phyloP scores from a whole-genome alignment of 345 rosid species.

The Hirschfeldia incana region DNA sequence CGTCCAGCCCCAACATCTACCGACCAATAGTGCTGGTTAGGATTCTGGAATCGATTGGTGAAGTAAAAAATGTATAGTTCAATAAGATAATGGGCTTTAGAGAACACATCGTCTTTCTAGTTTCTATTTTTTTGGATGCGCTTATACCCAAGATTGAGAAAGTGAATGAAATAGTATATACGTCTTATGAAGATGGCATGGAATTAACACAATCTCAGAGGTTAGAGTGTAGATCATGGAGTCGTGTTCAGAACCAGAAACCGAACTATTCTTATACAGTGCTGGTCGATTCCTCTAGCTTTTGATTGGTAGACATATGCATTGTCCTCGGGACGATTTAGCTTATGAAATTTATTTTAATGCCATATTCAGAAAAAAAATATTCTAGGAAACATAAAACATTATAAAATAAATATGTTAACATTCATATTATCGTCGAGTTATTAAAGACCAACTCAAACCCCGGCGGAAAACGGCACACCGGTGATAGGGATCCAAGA shows the following conservation, averaged over 20 bases:
- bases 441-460: slow-evolving; percentile 30
- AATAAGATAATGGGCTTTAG: neutral
- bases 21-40: neutral
- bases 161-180: slow-evolving; percentile 60
- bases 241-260: slow-evolving; percentile 19
- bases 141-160: slow-evolving; percentile 30
- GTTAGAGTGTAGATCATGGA: slow-evolving; percentile 52
- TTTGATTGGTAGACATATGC: slow-evolving; percentile 38
- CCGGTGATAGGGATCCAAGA: slow-evolving; percentile 62
- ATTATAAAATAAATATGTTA: neutral
- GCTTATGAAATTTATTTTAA: neutral
- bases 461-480: slow-evolving; percentile 49
- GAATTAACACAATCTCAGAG: slow-evolving; percentile 52
- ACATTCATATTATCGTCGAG: neutral
- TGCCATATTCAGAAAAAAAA: neutral
- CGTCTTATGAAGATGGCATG: slow-evolving; percentile 69
- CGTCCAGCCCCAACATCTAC: neutral
- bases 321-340: neutral
- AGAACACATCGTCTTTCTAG: no score
- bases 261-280: slow-evolving; percentile 59
- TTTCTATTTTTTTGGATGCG: no score
- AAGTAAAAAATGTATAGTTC: neutral
- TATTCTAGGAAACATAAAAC: neutral
- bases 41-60: neutral
- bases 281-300: slow-evolving; percentile 77